Conservation (phyloP, 495 filamentous ascomycete species). For the Hypoxylon crocopeplum region DNA sequence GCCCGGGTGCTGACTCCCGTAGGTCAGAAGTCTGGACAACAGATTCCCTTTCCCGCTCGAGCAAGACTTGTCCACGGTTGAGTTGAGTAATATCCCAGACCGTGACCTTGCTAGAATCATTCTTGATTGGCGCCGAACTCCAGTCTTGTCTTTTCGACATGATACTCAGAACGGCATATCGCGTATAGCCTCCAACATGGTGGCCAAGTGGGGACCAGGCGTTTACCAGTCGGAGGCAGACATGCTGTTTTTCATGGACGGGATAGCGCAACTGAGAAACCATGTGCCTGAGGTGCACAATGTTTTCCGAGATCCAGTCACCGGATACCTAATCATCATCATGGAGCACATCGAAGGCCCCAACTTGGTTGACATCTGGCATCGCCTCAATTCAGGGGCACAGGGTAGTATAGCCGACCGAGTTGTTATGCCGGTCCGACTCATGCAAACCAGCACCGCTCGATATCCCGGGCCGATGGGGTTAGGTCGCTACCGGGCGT, state of each 20-base stretch:
- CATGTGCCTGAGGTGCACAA: constrained; percentile 5
- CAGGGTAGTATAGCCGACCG: background rate
- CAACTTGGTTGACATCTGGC: constrained; percentile 7
- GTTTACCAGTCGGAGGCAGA: constrained; percentile 11
- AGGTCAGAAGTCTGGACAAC: constrained; percentile 4
- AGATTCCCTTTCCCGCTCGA: constrained; percentile 9
- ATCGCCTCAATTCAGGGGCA: background rate
- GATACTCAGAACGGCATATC: constrained; percentile 7
- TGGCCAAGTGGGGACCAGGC: constrained; percentile 11
- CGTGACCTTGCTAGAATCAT: background rate
- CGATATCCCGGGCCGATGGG: constrained; percentile 2
- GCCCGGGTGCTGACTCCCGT: background rate
- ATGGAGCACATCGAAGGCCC: constrained; percentile 15
- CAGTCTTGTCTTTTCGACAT: constrained; percentile 5
- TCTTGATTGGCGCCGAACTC: constrained; percentile 12
- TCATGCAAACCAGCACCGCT: background rate
- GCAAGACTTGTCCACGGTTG: background rate
- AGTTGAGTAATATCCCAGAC: background rate
- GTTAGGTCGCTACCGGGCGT: background rate
- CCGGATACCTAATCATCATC: constrained; percentile 4
- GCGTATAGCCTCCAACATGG: constrained; percentile 11
- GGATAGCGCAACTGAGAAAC: background rate
- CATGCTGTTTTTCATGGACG: constrained; percentile 3
- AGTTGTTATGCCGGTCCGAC: background rate
- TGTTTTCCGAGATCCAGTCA: constrained; percentile 6